A percentile compares a stretch with the other conserved stretches of the same genome.
Conservation (phyloP, 441 rosid genomes). For the Corymbia citriodora region DNA sequence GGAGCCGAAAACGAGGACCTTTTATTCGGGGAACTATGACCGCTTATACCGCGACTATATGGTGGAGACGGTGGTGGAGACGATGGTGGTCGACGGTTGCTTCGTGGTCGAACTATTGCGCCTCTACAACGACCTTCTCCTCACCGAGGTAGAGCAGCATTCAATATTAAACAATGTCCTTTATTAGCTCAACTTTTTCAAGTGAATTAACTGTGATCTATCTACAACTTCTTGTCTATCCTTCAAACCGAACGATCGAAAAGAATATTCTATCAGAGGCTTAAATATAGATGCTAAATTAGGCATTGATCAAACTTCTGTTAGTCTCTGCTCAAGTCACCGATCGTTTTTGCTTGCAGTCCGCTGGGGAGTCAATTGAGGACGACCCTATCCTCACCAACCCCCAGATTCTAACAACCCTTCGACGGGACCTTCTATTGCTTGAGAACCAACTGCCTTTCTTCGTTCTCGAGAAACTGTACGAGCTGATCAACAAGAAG, state of each 20-base stretch:
- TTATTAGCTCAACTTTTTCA: not conserved
- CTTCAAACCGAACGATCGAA: not conserved
- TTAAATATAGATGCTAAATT: not conserved
- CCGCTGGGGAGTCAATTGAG: not conserved
- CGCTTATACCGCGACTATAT: too few species aligned
- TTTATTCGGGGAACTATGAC: too few species aligned
- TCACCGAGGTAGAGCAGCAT: not conserved
- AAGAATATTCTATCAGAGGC: not conserved
- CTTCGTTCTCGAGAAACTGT: not conserved
- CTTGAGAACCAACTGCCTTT: not conserved
- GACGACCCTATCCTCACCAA: not conserved
- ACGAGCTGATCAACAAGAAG: not conserved
- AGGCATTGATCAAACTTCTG: not conserved
- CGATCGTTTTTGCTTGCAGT: not conserved
- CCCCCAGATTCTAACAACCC: not conserved
- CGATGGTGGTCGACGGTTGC: not conserved
- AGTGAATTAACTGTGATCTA: not conserved
- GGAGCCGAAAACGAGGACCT: not conserved
- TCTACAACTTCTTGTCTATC: not conserved
- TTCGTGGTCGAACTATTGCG: not conserved
- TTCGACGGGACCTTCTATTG: not conserved
- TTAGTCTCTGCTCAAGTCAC: not conserved
- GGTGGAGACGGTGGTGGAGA: too few species aligned
- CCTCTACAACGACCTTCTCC: not conserved
- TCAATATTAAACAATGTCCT: not conserved